These are phyloP conservation scores for Lasiosphaeris hirsuta DNA, from an alignment of 495 filamentous ascomycete genomes.

Conservation along the genomic window DNA sequence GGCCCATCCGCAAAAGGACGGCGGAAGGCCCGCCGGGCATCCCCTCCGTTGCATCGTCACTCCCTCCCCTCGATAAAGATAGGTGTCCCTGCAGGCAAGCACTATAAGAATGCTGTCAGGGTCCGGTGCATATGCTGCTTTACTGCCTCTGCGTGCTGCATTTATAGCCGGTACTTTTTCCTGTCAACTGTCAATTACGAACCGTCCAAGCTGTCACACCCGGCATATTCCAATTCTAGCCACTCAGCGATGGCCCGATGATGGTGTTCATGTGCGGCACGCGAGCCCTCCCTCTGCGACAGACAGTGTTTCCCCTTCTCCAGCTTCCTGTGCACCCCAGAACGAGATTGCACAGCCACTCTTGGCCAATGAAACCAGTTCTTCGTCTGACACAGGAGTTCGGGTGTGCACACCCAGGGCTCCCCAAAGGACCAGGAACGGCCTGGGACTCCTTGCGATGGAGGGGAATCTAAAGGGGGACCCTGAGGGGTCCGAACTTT, in stretches of 20 bases:
- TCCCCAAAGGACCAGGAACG: not conserved
- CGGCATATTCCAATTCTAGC: not conserved
- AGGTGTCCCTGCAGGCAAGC: too few relatives aligned
- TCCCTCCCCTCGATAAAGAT: too few relatives aligned
- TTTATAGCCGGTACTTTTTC: not conserved
- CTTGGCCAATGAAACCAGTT: conserved; percentile 10
- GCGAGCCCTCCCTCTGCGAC: conserved; percentile 2
- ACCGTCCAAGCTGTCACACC: not conserved
- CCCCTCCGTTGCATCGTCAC: too few relatives aligned
- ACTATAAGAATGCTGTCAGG: too few relatives aligned
- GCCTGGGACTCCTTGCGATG: too few relatives aligned
- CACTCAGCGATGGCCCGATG: not conserved
- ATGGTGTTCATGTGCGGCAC: not conserved
- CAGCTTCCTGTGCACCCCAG: not conserved
- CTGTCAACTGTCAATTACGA: not conserved
- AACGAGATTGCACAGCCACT: conserved; percentile 18
- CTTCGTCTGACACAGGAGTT: not conserved
- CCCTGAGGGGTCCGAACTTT: too few relatives aligned
- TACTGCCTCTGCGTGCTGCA: too few relatives aligned
- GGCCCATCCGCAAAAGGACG: too few relatives aligned
- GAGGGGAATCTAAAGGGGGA: too few relatives aligned
- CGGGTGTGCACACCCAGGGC: not conserved
- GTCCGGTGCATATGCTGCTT: too few relatives aligned
- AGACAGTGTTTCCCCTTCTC: conserved; percentile 1
- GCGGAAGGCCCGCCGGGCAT: too few relatives aligned